Conservation (phyloP, 2,329 filamentous ascomycete species). For the Venturia pyrina region DNA sequence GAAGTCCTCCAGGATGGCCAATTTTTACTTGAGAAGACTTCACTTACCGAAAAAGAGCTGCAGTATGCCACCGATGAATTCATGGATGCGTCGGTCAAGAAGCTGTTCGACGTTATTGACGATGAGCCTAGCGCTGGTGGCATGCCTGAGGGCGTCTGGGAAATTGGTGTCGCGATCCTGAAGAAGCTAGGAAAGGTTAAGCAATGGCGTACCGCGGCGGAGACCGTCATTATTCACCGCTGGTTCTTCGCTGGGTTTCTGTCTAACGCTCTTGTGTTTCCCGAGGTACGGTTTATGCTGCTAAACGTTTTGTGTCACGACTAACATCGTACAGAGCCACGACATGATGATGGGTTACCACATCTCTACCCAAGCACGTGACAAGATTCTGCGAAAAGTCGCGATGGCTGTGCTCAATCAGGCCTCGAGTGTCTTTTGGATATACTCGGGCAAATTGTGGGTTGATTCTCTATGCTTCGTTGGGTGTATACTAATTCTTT, state of each 20-base stretch:
- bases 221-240: conserved; percentile 50
- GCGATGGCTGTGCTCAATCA: conserved; percentile 70
- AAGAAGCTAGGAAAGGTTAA: conserved; percentile 61
- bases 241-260: conserved; percentile 91
- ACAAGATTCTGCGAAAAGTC: conserved; percentile 63
- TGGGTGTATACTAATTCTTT: conserved; percentile 11
- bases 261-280: conserved; percentile 72
- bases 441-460: conserved; percentile 9
- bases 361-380: conserved; percentile 80
- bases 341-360: conserved; percentile 75
- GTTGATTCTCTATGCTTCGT: neutral
- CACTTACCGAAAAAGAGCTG: conserved; percentile 57
- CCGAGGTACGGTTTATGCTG: conserved; percentile 52
- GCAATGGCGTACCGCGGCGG: conserved; percentile 36
- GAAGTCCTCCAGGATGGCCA: conserved; percentile 87
- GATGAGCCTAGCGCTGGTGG: conserved; percentile 68
- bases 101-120: conserved; percentile 77
- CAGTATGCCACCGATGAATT: conserved; percentile 65
- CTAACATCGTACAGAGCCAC: conserved; percentile 39
- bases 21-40: conserved; percentile 74
- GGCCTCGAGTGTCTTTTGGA: conserved; percentile 32
- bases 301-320: conserved; percentile 12
- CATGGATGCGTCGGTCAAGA: conserved; percentile 70
- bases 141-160: conserved; percentile 75
- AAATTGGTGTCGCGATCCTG: conserved; percentile 75